These are phyloP conservation scores for Suillus subaureus DNA, from an alignment of 768 basidiomycete species.

Conservation along the genomic window DNA sequence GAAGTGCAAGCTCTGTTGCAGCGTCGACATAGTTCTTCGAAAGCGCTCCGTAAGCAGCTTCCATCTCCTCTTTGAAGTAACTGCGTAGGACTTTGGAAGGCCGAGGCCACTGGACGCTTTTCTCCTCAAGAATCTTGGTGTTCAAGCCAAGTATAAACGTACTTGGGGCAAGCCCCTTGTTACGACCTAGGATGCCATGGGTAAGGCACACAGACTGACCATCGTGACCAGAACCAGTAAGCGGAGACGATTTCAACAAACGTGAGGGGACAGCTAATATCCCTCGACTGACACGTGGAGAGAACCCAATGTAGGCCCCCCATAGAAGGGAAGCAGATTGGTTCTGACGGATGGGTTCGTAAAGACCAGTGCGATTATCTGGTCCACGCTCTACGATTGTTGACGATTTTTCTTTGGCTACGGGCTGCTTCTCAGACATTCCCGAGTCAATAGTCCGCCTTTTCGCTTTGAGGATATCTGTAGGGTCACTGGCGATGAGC, in stretches of 20 bases:
- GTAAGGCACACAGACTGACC: neutral
- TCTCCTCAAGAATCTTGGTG: neutral
- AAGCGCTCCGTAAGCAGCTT: neutral
- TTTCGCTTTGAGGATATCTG: conserved; percentile 1
- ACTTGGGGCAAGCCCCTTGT: neutral
- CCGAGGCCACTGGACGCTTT: conserved; percentile 1
- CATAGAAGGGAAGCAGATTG: neutral
- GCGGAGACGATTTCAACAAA: neutral
- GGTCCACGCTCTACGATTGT: neutral
- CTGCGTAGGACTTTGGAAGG: conserved; percentile 4
- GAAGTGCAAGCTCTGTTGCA: neutral
- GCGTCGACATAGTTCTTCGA: neutral
- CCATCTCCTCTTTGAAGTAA: neutral
- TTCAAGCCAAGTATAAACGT: neutral
- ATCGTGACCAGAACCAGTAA: neutral
- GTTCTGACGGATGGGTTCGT: neutral
- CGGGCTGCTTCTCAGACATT: neutral
- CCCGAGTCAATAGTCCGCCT: neutral
- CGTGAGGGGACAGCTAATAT: neutral
- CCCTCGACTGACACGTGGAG: conserved; percentile 2
- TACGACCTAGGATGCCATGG: conserved; percentile 3
- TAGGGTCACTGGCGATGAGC: neutral
- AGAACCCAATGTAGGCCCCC: neutral
- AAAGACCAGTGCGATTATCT: neutral
- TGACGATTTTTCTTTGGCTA: neutral